These are phyloP conservation scores for Venturia effusa DNA, from an alignment of 2,329 filamentous ascomycete species.

Conservation along the genomic window DNA sequence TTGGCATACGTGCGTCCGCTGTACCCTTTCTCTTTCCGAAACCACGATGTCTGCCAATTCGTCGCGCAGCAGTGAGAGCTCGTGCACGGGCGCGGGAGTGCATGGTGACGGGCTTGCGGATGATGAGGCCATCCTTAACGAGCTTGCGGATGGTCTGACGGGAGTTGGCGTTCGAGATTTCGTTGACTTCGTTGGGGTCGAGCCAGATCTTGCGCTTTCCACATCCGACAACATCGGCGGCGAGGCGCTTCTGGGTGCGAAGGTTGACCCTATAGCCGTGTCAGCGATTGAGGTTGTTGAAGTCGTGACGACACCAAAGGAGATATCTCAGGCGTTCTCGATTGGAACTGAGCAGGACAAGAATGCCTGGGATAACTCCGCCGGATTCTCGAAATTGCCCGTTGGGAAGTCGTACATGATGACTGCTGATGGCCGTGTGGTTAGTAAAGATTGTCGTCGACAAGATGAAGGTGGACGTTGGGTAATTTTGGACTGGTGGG, in stretches of 20 bases:
- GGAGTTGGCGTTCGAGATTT: slow-evolving; percentile 99
- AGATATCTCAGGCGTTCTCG: not conserved
- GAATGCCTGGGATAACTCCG: not conserved
- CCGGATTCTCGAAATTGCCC: not conserved
- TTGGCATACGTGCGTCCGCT: slow-evolving; percentile 97
- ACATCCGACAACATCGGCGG: slow-evolving; percentile 95
- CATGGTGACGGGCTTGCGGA: slow-evolving; percentile 99
- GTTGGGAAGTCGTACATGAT: not conserved
- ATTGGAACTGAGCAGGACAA: too few relatives aligned
- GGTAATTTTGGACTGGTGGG: too few relatives aligned
- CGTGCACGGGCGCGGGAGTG: slow-evolving; percentile 96
- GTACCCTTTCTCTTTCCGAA: slow-evolving; percentile 99
- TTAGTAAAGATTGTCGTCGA: not conserved
- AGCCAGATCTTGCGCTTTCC: slow-evolving; percentile 99
- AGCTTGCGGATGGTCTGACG: slow-evolving; percentile 99
- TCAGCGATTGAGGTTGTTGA: not conserved
- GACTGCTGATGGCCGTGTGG: not conserved
- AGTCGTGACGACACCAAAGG: not conserved
- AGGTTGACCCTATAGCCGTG: slow-evolving; percentile 79
- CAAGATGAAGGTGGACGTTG: not conserved
- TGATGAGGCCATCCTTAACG: slow-evolving; percentile 99
- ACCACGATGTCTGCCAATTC: slow-evolving; percentile 94
- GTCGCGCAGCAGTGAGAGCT: slow-evolving; percentile 86
- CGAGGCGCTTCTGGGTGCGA: slow-evolving; percentile 99
- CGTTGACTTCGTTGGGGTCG: slow-evolving; percentile 97